These are phyloP conservation scores for Euptelea pleiosperma DNA, from an alignment of 164 flowering plant species.

Conservation along the genomic window DNA sequence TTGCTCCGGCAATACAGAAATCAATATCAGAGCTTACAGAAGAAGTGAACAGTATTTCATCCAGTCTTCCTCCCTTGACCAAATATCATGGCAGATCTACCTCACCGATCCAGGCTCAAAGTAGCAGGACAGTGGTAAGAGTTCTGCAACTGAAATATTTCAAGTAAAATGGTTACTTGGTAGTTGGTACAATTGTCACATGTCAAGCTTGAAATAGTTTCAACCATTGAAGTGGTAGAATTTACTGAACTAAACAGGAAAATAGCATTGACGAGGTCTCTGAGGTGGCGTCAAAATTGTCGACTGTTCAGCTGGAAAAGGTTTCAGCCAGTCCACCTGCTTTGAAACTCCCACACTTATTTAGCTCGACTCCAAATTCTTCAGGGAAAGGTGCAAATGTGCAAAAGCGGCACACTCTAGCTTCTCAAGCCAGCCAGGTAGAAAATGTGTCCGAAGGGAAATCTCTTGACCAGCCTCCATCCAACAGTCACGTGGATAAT, in stretches of 20 bases:
- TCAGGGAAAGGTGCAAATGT: slow-evolving; percentile 61
- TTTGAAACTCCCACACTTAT: slow-evolving; percentile 86
- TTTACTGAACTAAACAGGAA: slow-evolving; percentile 46
- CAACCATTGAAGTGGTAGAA: not conserved
- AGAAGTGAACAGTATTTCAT: slow-evolving; percentile 65
- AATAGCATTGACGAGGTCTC: slow-evolving; percentile 44
- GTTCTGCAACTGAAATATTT: slow-evolving; percentile 1
- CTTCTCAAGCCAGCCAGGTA: slow-evolving; percentile 44
- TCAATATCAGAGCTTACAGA: slow-evolving; percentile 81
- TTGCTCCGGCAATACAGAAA: slow-evolving; percentile 77
- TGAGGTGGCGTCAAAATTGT: slow-evolving; percentile 58
- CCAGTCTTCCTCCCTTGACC: slow-evolving; percentile 46
- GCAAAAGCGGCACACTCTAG: slow-evolving; percentile 48
- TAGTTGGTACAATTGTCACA: not conserved
- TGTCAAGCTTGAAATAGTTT: slow-evolving; percentile 6
- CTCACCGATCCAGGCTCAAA: slow-evolving; percentile 63
- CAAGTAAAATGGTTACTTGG: not conserved
- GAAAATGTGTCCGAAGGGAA: slow-evolving; percentile 57
- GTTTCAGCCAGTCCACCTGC: slow-evolving; percentile 62
- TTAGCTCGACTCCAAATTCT: slow-evolving; percentile 78
- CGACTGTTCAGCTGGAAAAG: slow-evolving; percentile 63
- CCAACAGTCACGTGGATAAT: slow-evolving; percentile 44
- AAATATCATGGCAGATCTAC: slow-evolving; percentile 48
- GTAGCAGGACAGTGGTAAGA: slow-evolving; percentile 61
- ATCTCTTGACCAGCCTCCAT: slow-evolving; percentile 37